Base-by-base conservation (phyloP, 306 rosid genomes). In the Fragaria nilgerrensis region DNA sequence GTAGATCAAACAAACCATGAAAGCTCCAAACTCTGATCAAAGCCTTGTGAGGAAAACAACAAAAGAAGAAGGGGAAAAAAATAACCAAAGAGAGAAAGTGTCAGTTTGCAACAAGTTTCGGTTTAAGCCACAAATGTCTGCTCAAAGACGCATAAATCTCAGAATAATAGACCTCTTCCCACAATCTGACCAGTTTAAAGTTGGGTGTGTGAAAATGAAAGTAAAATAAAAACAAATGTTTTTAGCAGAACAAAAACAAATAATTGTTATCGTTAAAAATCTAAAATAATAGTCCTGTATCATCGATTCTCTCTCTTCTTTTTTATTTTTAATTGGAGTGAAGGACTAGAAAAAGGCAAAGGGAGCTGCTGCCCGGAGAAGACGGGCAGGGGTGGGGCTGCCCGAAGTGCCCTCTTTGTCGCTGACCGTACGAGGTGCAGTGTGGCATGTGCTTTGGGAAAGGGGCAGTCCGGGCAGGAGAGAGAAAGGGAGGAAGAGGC, bases 51-150 rank as follows among this genome's bases (percentile, higher is more conserved):
- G 59, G 45, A 37, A 22, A 39, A 75, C n/a, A 14, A 29, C 22
- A 73, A 43, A 13, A 48, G 2, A 43, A 9, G 11, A 43, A 43
- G 11, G 9, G 2, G 1, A 7, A 10, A 27, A 11, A 22, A 32
- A 14, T 9, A 48, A 13, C 48, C 49, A 5, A 20, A 37, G 47
- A 49, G 41, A 23, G 6, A 62, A 52, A 62, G 79, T 49, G 77
- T 67, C 81, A 83, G 82, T 79, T 73, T 71, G 49, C 20, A 50
- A 55, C 80, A 78, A 81, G 56, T 78, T 77, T 75, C 84, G 84
- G 82, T 79, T 85, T 81, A 89, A 68, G 77, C 85, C 78, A 90
- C 86, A 84, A 93, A 86, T 82, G 87, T 91, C 88, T 79, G 85
- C 84, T 67, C 89, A 77, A 77, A 85, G 83, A 85, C 72, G 63